These are phyloP conservation scores for Schwanniomyces polymorphus DNA, from an alignment of 805 yeast species.

Conservation along the genomic window DNA sequence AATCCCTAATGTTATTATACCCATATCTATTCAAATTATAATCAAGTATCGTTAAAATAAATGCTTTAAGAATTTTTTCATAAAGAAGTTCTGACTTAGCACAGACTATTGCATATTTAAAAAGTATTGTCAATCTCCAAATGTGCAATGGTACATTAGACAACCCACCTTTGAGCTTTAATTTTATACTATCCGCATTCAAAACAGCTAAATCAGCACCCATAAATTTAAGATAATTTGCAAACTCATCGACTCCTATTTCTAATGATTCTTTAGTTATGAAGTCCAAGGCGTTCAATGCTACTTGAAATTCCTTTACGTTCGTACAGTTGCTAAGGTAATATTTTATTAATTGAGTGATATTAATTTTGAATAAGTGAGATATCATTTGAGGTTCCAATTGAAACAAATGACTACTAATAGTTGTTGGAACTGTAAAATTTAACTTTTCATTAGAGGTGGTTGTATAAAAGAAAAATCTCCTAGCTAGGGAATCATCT, in stretches of 20 bases:
- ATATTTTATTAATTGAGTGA: slow-evolving; percentile 7
- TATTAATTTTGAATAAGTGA: background rate
- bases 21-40: slow-evolving; percentile 23
- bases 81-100: background rate
- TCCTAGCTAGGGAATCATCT: slow-evolving; percentile 12
- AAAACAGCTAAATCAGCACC: slow-evolving; percentile 2
- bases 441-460: background rate
- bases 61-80: slow-evolving; percentile 3
- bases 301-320: slow-evolving; percentile 2
- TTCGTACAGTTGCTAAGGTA: slow-evolving; percentile 5
- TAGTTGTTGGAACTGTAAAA: slow-evolving; percentile 1
- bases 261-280: background rate
- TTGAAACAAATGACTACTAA: slow-evolving; percentile 3
- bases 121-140: slow-evolving; percentile 15
- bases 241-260: background rate
- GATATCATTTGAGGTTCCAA: background rate
- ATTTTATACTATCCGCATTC: slow-evolving; percentile 4
- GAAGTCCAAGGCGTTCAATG: background rate
- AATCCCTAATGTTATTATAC: slow-evolving; percentile 8
- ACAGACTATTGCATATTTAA: slow-evolving; percentile 8
- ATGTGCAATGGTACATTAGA: slow-evolving; percentile 13
- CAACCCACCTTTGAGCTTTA: slow-evolving; percentile 23
- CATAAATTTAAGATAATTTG: background rate
- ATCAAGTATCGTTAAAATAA: slow-evolving; percentile 20
- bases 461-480: slow-evolving; percentile 22